Evolutionary conservation across 352 stramenopile species (phyloP).

Genomic region (Lagenidium giganteum): DNA sequence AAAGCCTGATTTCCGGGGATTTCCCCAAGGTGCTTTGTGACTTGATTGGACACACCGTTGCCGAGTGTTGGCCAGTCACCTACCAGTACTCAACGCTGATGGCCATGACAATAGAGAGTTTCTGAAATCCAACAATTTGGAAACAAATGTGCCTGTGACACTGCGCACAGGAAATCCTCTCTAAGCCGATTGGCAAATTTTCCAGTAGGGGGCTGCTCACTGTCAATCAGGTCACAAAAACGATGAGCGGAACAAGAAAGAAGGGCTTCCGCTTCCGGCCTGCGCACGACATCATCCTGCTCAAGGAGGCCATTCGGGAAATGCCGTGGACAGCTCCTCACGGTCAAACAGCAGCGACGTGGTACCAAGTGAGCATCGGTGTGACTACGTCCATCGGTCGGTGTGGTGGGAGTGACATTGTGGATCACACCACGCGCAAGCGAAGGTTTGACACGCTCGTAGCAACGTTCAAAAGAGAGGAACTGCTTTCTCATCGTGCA

Average conservation of each 20-base stretch:
- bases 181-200: too few relatives aligned
- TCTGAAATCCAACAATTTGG: too few relatives aligned
- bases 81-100: too few relatives aligned
- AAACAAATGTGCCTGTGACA: too few relatives aligned
- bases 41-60: too few relatives aligned
- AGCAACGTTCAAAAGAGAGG: slow-evolving; percentile 16
- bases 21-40: too few relatives aligned
- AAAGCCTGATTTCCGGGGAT: too few relatives aligned
- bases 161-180: too few relatives aligned
- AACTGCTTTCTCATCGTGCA: slow-evolving; percentile 14
- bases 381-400: slow-evolving; percentile 17
- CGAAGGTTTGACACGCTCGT: slow-evolving; percentile 16
- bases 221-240: too few relatives aligned
- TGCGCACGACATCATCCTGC: slow-evolving; percentile 12
- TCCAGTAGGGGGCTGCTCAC: not conserved
- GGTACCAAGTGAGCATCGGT: too few relatives aligned
- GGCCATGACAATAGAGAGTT: too few relatives aligned
- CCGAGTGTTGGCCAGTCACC: too few relatives aligned
- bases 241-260: not conserved
- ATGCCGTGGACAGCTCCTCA: slow-evolving; percentile 13
- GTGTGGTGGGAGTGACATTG: slow-evolving; percentile 8
- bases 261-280: slow-evolving; percentile 15
- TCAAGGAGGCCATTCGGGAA: slow-evolving; percentile 13
- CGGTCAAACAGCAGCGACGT: slow-evolving; percentile 14
- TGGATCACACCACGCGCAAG: slow-evolving; percentile 16